Evolutionary conservation across 495 filamentous ascomycete genomes (phyloP), one percentile per base, ranked within the genome.

Genomic region (Niebla homalea): DNA sequence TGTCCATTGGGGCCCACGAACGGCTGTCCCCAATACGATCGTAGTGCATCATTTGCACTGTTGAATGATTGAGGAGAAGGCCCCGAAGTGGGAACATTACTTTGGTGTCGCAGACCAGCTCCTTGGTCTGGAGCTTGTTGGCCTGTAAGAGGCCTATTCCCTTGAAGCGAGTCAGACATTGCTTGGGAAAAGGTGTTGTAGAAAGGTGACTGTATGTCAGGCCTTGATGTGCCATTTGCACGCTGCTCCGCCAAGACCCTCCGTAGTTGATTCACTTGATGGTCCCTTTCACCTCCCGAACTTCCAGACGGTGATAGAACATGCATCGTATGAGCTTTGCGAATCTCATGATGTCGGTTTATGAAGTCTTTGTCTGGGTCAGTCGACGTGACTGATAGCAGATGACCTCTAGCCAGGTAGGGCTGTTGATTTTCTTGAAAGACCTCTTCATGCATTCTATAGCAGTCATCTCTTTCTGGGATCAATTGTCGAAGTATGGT

Each of bases 401-500:
- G 22, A 29, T 15, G 20, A 19, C 35, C 16, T 7, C 35, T 22
- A 7, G 21, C 39, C 29, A 25, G 48, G 16, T 55, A 40, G 1
- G 43, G 35, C 23, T 48, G 37, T 26, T 62, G 57, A 37, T 63
- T 54, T 18, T 51, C 22, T 3, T 37, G 25, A 37, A 64, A 64
- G 6, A 60, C 22, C 5, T 43, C 46, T 36, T 63, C 56, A 42
- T 43, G 21, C 21, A 3, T 23, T n/a, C 20, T 26, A n/a, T 48
- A 57, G 43, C 44, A 57, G 10, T 40, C 15, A 44, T 64, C 64
- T n/a, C 61, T 48, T 16, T 35, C 25, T 8, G 18, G 19, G 12
- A 16, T 48, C 25, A 48, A 16, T 18, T 48, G 23, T 18, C 64
- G 57, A 23, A 73, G 66, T 8, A 74, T 69, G 1, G 79, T 75